phyloP scores from a whole-genome alignment of 805 yeast genomes.

The Millerozyma acaciae region DNA sequence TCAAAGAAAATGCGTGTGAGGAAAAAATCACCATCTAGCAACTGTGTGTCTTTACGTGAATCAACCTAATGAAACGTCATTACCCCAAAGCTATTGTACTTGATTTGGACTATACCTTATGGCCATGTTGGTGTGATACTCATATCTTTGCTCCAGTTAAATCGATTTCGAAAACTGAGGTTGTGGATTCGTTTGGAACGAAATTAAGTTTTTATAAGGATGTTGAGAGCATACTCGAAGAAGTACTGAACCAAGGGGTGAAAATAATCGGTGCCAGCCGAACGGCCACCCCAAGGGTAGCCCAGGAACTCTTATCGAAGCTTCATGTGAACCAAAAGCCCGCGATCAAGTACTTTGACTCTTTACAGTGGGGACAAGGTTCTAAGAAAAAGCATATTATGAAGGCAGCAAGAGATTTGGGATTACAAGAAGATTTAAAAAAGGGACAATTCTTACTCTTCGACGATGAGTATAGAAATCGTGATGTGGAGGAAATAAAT shows the following conservation, averaged over 20 bases:
- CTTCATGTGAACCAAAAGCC: slow-evolving; percentile 54
- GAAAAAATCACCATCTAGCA: too few relatives aligned
- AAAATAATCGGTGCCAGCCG: slow-evolving; percentile 70
- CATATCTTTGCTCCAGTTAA: slow-evolving; percentile 58
- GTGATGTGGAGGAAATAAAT: slow-evolving; percentile 68
- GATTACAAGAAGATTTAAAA: slow-evolving; percentile 45
- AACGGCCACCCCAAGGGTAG: slow-evolving; percentile 77
- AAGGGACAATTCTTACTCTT: slow-evolving; percentile 45
- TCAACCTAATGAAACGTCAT: slow-evolving; percentile 2
- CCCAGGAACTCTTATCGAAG: slow-evolving; percentile 54
- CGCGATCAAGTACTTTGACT: slow-evolving; percentile 50
- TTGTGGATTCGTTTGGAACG: slow-evolving; percentile 54
- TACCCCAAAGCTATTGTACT: slow-evolving; percentile 55
- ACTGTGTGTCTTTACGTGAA: too few relatives aligned
- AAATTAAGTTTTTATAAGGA: slow-evolving; percentile 60
- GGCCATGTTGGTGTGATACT: slow-evolving; percentile 86
- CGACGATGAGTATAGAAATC: slow-evolving; percentile 78
- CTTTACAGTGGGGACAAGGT: slow-evolving; percentile 67
- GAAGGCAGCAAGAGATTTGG: slow-evolving; percentile 44
- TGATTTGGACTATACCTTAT: slow-evolving; percentile 71
- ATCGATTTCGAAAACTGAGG: slow-evolving; percentile 26
- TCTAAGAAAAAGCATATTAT: slow-evolving; percentile 56
- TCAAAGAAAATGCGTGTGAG: too few relatives aligned
- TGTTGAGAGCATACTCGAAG: slow-evolving; percentile 58
- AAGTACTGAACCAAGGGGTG: slow-evolving; percentile 45